Percentiles rank a stretch among this genome's conserved stretches.
These are phyloP conservation scores for Protomyces inundatus DNA, from an alignment of 1,139 yeast genomes.

Conservation along the genomic window DNA sequence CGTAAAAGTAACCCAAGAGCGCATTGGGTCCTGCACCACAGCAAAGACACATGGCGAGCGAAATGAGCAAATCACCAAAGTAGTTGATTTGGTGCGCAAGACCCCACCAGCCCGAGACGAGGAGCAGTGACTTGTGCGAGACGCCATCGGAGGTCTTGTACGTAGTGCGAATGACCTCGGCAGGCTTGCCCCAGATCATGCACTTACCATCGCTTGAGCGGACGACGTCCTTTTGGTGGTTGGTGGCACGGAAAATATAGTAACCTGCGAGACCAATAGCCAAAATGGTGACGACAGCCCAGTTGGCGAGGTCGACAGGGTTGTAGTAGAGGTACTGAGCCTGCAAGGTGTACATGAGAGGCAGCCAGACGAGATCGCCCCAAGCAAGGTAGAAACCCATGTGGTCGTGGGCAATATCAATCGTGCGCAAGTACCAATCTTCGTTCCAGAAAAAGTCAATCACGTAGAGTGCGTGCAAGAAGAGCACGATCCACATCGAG, in stretches of 20 bases:
- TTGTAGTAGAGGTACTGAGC: constrained; percentile 70
- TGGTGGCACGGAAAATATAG: constrained; percentile 75
- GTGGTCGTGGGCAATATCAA: constrained; percentile 95
- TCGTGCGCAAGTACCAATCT: constrained; percentile 63
- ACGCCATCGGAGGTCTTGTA: constrained; percentile 21
- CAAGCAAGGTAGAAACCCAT: constrained; percentile 93
- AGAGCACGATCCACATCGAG: constrained; percentile 63
- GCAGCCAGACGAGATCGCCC: constrained; percentile 89
- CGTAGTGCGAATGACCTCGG: constrained; percentile 20
- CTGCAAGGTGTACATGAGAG: constrained; percentile 84
- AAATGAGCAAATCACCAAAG: constrained; percentile 89
- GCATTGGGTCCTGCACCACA: constrained; percentile 66
- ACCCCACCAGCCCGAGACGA: constrained; percentile 96
- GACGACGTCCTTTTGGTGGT: constrained; percentile 67
- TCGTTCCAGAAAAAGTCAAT: constrained; percentile 63
- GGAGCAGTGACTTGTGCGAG: constrained; percentile 60
- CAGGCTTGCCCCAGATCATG: constrained; percentile 42
- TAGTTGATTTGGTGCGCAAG: constrained; percentile 87
- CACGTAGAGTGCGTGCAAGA: constrained; percentile 76
- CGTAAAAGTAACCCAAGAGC: constrained; percentile 80
- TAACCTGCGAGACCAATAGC: constrained; percentile 56
- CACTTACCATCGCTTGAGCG: constrained; percentile 71
- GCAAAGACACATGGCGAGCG: constrained; percentile 87
- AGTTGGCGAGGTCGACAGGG: constrained; percentile 53
- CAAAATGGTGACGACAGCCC: constrained; percentile 41